Evolutionary conservation across 1,139 yeast genomes (phyloP).

Genomic region (Hyphopichia fennica): DNA sequence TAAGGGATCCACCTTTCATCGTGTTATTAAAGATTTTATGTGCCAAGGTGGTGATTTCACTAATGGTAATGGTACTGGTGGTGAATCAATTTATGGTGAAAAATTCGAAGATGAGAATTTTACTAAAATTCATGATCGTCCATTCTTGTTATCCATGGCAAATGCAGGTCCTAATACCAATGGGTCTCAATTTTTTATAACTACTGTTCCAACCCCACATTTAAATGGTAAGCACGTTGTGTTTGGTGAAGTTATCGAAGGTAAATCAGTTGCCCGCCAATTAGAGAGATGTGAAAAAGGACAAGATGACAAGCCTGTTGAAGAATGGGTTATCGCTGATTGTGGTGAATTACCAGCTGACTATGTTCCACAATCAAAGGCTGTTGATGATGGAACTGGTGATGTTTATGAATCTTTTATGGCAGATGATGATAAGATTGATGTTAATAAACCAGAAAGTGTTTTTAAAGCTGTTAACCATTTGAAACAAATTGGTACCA

Average conservation of each 20-base stretch:
- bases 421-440: conserved; percentile 70
- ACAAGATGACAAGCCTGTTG: conserved; percentile 60
- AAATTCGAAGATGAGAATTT: conserved; percentile 95
- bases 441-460: conserved; percentile 56
- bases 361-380: conserved; percentile 41
- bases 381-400: conserved; percentile 75
- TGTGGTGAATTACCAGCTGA: conserved; percentile 76
- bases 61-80: conserved; percentile 86
- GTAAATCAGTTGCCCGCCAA: conserved; percentile 76
- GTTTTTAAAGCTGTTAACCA: conserved; percentile 65
- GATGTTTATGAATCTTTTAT: conserved; percentile 78
- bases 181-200: conserved; percentile 93
- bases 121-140: conserved; percentile 70
- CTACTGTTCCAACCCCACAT: conserved; percentile 82
- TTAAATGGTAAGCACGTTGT: conserved; percentile 95
- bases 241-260: conserved; percentile 84
- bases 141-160: conserved; percentile 93
- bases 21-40: conserved; percentile 91
- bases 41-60: conserved; percentile 98
- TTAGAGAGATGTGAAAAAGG: conserved; percentile 72
- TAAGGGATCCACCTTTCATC: conserved; percentile 83
- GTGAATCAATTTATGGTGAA: conserved; percentile 93
- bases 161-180: conserved; percentile 94
- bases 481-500: conserved; percentile 81
- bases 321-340: conserved; percentile 69